Percentiles rank a stretch among this genome's conserved stretches.
Evolutionary conservation across 768 basidiomycete genomes (phyloP).

Genomic region (Aureoboletus auriporus): DNA sequence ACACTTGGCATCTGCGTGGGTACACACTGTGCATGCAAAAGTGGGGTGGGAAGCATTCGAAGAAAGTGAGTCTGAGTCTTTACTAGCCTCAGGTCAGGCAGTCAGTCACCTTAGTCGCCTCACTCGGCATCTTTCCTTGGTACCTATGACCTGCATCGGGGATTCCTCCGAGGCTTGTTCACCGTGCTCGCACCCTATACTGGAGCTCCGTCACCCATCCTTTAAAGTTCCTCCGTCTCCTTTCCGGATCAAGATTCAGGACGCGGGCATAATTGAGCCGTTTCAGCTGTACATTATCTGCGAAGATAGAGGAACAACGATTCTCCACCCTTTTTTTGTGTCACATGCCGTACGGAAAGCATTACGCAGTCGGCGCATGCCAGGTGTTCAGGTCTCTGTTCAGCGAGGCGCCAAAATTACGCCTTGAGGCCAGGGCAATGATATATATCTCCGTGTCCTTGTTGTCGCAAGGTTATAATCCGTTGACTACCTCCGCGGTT

Average conservation of each 20-base stretch:
- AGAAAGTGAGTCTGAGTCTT: too few species aligned
- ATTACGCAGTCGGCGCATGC: background rate
- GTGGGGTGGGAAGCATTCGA: too few species aligned
- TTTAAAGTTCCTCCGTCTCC: too few species aligned
- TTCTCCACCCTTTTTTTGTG: background rate
- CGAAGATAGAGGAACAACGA: background rate
- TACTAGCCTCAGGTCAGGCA: too few species aligned
- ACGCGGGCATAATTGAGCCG: background rate
- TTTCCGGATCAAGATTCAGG: background rate
- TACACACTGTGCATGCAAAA: too few species aligned
- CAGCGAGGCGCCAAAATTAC: background rate
- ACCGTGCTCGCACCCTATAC: background rate
- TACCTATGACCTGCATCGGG: too few species aligned
- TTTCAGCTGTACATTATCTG: background rate
- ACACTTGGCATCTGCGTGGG: too few species aligned
- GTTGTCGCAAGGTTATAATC: constrained; percentile 10
- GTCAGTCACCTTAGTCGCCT: too few species aligned
- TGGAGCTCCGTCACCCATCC: background rate
- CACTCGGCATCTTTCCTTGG: too few species aligned
- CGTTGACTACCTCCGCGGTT: background rate
- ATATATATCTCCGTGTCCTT: constrained; percentile 6
- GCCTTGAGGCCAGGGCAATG: constrained; percentile 12
- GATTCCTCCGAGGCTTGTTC: too few species aligned
- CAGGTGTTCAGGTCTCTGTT: background rate
- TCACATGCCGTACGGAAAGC: background rate